Evolutionary conservation across 495 filamentous ascomycete genomes (phyloP).

Genomic region (Jackrogersella multiformis): DNA sequence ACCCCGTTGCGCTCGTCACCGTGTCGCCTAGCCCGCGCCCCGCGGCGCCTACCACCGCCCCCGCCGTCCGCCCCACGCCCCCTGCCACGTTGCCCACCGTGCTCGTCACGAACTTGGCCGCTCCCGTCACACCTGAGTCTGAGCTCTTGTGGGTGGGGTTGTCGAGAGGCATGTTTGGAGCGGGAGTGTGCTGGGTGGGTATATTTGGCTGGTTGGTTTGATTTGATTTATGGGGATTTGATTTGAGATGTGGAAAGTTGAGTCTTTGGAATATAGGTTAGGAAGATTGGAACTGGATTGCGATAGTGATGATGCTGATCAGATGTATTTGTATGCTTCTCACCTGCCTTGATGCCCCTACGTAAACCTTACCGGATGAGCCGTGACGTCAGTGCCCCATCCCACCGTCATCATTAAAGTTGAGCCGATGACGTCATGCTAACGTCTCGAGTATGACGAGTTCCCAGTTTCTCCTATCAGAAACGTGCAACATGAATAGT

Average conservation of each 20-base stretch:
- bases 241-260: neutral
- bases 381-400: constrained; percentile 33
- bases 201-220: neutral
- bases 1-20: constrained; percentile 69
- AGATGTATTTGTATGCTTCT: neutral
- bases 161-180: constrained; percentile 43
- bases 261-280: too few relatives aligned
- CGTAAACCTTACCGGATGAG: constrained; percentile 15
- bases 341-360: neutral
- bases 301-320: too few relatives aligned
- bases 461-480: neutral
- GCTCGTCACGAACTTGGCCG: constrained; percentile 69
- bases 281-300: too few relatives aligned
- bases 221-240: constrained; percentile 13
- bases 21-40: constrained; percentile 71
- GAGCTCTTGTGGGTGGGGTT: constrained; percentile 64
- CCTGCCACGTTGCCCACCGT: constrained; percentile 63
- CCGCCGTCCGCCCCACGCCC: constrained; percentile 69
- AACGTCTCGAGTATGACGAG: neutral
- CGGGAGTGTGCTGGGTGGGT: neutral
- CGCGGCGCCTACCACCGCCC: constrained; percentile 73
- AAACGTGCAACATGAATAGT: neutral
- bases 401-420: too few relatives aligned
- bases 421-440: constrained; percentile 5
- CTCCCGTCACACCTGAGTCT: constrained; percentile 69